Evolutionary conservation across 345 rosid species (phyloP).

Genomic region (Noccaea bulbosa): DNA sequence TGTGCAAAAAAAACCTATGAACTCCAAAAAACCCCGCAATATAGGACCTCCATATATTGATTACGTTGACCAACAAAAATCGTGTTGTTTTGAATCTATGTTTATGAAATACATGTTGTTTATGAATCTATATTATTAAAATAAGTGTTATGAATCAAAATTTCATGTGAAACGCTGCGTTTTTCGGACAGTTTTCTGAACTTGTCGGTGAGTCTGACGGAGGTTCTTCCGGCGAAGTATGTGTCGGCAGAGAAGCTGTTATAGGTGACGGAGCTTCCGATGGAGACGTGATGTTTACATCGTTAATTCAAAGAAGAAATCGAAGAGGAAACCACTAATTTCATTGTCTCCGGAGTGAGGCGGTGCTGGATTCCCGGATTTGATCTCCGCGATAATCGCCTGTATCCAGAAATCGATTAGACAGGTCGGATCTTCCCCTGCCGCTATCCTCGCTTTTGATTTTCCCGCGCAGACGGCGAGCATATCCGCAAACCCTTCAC

Average conservation of each 20-base stretch:
- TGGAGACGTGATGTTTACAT: no score
- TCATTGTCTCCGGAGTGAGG: no score
- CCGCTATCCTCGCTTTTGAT: constrained; percentile 60
- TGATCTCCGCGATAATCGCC: constrained; percentile 48
- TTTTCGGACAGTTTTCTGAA: constrained; percentile 58
- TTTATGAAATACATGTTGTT: no score
- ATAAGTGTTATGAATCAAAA: no score
- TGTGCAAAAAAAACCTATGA: no score
- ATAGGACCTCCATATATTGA: no score
- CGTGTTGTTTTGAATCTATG: no score
- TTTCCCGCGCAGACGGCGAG: constrained; percentile 51
- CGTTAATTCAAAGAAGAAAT: no score
- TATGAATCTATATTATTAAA: no score
- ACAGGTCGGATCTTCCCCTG: constrained; percentile 63
- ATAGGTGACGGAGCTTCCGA: constrained; percentile 65
- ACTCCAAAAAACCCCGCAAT: no score
- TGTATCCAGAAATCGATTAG: constrained; percentile 89
- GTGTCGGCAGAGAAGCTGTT: constrained; percentile 85
- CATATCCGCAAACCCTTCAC: constrained; percentile 54
- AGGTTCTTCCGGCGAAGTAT: constrained; percentile 58
- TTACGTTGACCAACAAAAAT: no score
- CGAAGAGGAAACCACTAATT: no score
- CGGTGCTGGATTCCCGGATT: constrained; percentile 58
- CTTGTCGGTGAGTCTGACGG: constrained; percentile 61
- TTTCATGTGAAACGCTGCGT: constrained; percentile 50